Evolutionary conservation across 257 asterid species (phyloP), one percentile per base, ranked within the genome.

Genomic region (Verbascum thapsus): DNA sequence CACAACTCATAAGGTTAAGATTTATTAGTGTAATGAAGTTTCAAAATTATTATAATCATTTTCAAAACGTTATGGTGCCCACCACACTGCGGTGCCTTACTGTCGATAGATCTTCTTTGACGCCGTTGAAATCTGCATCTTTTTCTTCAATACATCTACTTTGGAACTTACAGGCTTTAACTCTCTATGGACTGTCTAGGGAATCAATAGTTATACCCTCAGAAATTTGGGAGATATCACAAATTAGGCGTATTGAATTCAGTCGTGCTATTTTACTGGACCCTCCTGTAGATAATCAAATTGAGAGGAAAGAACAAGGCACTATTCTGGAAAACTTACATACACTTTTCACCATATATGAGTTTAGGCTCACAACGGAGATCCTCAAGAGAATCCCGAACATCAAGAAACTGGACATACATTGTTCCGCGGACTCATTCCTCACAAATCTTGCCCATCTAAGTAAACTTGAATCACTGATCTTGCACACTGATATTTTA

Each of bases 201-300:
- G 6, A 9, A 9, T 8, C 11, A n/a, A 35, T 57, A 9, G 37
- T 35, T 19, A 5, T 53, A 23, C 17, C 37, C 8, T n/a, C 10
- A 47, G 47, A 15, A 38, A 18, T 65, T 20, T 66, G 71, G 71
- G 64, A 66, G 45, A 54, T 66, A 30, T 37, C 71, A 37, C 69
- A 64, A 22, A 37, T 51, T 12, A 41, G 55, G 19, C 61, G 32
- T 18, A 6, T 56, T 0, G 1, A 6, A 1, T 0, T 55, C 11
- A 12, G 9, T 0, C 0, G 0, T 0, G 61, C 1, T 3, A 7
- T 35, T 32, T 34, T 54, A 13, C 23, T 22, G 1, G 34, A 49
- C 15, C 61, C 26, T 13, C 61, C 7, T 9, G 22, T n/a, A n/a
- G 9, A n/a, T n/a, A n/a, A n/a, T n/a, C n/a, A n/a, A n/a, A n/a